Evolutionary conservation across 176 grass and related monocot species (phyloP), one percentile per base, ranked within the genome.

Genomic region (Hsuehochloa calcarea): DNA sequence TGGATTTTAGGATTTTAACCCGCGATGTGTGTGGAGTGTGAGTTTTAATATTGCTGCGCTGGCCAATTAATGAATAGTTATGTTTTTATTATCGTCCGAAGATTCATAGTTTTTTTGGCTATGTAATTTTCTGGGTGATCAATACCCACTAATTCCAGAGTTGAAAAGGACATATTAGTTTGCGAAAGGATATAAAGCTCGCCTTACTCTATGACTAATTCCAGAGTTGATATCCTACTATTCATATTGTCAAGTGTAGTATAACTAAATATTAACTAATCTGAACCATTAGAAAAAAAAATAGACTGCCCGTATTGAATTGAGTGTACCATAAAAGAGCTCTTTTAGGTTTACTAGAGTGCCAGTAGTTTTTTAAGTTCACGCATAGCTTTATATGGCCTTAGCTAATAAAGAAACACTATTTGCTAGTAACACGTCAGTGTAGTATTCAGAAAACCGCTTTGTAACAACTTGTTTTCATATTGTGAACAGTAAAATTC

Each of bases 291-390:
- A n/a, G n/a, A n/a, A n/a, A n/a, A n/a, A n/a, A n/a, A n/a, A n/a
- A n/a, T n/a, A n/a, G n/a, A n/a, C n/a, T n/a, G n/a, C n/a, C n/a
- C n/a, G n/a, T n/a, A n/a, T n/a, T n/a, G n/a, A n/a, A n/a, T n/a
- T n/a, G n/a, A n/a, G n/a, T n/a, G n/a, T n/a, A n/a, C n/a, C n/a
- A n/a, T n/a, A n/a, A n/a, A n/a, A n/a, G n/a, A n/a, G n/a, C n/a
- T n/a, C n/a, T n/a, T n/a, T n/a, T n/a, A n/a, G n/a, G n/a, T n/a
- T n/a, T n/a, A n/a, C 62, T n/a, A 75, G 43, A 80, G 19, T 10
- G 25, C 31, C 16, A 62, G 61, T 70, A 31, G n/a, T 61, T 89
- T 27, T 41, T 64, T 54, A 78, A 71, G 80, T 72, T 35, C 80
- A 56, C 51, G 26, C 39, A 13, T 64, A 68, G 64, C 63, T 65